Percentiles rank a stretch among this genome's conserved stretches.
Evolutionary conservation across 2,329 filamentous ascomycete species (phyloP).

Genomic region (Trichophyton schoenleinii): DNA sequence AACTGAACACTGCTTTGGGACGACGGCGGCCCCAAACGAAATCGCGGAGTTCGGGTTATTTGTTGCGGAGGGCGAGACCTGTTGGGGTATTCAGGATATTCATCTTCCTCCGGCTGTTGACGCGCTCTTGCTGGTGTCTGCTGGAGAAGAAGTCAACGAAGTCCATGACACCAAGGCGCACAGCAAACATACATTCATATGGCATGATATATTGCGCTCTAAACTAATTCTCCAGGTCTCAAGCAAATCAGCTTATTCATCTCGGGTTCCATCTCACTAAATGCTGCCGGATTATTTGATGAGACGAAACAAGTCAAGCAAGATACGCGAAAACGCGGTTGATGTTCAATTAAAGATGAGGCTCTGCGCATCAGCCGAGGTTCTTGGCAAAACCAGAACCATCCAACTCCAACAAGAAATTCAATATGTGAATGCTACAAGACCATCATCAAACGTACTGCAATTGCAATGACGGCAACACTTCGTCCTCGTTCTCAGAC

Average conservation of each 20-base stretch:
- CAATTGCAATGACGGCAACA: neutral
- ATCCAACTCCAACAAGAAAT: no score
- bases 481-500: neutral
- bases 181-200: conserved; percentile 1
- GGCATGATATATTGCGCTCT: neutral
- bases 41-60: conserved; percentile 8
- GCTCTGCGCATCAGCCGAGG: neutral
- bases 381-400: no score
- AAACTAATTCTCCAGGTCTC: neutral
- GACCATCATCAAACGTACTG: neutral
- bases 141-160: neutral
- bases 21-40: conserved; percentile 11
- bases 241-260: neutral
- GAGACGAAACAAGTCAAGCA: neutral
- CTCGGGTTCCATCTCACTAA: neutral
- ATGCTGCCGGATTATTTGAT: neutral
- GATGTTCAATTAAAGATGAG: neutral
- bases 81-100: neutral
- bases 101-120: neutral
- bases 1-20: conserved; percentile 10
- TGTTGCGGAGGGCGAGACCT: neutral
- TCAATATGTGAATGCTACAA: neutral
- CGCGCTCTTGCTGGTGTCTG: neutral
- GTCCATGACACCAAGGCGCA: neutral
- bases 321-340: neutral